phyloP scores from a whole-genome alignment of 208 protist species.

The Trichomonas tenax region DNA sequence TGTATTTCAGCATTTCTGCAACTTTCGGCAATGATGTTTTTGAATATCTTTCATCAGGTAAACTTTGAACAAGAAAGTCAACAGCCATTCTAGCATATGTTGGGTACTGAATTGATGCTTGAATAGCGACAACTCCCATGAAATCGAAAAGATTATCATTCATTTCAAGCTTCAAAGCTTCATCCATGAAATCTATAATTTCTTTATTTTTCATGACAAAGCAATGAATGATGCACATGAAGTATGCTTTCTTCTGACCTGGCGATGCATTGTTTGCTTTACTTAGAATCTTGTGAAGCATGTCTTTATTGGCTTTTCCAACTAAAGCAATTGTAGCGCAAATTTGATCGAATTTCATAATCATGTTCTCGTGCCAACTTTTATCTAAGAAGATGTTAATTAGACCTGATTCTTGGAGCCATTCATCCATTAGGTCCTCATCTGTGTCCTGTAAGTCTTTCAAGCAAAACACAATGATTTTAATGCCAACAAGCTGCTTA shows the following conservation, averaged over 20 bases:
- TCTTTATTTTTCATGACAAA: not conserved
- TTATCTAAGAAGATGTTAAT: not conserved
- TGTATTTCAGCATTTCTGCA: not conserved
- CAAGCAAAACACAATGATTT: not conserved
- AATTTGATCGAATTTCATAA: not conserved
- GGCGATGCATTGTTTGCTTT: not conserved
- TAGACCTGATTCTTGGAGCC: not conserved
- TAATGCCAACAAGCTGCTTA: not conserved
- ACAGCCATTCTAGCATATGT: not conserved
- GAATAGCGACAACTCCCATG: not conserved
- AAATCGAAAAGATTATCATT: not conserved
- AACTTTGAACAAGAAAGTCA: not conserved
- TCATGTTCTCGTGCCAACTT: not conserved
- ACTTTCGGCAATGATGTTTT: not conserved
- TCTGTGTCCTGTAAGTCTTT: not conserved
- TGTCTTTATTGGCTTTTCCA: not conserved
- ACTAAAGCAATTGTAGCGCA: not conserved
- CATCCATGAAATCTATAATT: not conserved
- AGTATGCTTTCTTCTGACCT: not conserved
- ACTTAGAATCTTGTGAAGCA: not conserved
- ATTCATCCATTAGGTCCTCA: not conserved
- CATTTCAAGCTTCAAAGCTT: not conserved
- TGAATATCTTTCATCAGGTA: not conserved
- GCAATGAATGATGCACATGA: not conserved
- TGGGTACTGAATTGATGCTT: not conserved